phyloP scores from a whole-genome alignment of 2,329 filamentous ascomycete species.

The Cladophialophora exuberans region DNA sequence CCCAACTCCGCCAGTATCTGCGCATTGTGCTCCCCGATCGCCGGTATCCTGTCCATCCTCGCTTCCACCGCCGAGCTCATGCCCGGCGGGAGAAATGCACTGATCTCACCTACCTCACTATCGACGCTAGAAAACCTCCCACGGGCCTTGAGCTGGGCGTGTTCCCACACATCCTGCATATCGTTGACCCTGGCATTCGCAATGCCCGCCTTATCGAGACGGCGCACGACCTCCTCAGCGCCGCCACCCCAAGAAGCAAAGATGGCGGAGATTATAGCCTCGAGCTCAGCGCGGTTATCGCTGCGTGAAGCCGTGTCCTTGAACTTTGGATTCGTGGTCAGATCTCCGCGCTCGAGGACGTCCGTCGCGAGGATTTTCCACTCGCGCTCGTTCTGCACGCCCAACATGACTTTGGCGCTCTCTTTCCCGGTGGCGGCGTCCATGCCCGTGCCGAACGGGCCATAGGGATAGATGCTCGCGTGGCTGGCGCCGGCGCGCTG shows the following conservation, averaged over 20 bases:
- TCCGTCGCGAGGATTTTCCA: slow-evolving; percentile 54
- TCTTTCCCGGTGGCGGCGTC: slow-evolving; percentile 25
- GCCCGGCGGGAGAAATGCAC: slow-evolving; percentile 56
- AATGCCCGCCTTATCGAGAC: slow-evolving; percentile 54
- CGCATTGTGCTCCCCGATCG: slow-evolving; percentile 56
- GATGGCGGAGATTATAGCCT: slow-evolving; percentile 48
- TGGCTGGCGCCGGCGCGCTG: slow-evolving; percentile 56
- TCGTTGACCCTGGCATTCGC: slow-evolving; percentile 61
- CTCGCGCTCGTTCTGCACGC: slow-evolving; percentile 62
- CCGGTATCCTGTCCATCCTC: slow-evolving; percentile 51
- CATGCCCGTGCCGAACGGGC: slow-evolving; percentile 56
- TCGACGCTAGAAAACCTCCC: slow-evolving; percentile 56
- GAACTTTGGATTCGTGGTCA: slow-evolving; percentile 54
- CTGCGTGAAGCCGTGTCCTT: slow-evolving; percentile 50
- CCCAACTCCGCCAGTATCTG: slow-evolving; percentile 51
- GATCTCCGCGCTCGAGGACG: slow-evolving; percentile 48
- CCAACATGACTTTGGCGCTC: slow-evolving; percentile 56
- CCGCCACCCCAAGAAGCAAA: slow-evolving; percentile 43
- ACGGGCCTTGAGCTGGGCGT: slow-evolving; percentile 57
- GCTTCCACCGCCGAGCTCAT: slow-evolving; percentile 39
- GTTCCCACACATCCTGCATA: slow-evolving; percentile 59
- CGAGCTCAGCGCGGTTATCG: slow-evolving; percentile 52
- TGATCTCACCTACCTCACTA: slow-evolving; percentile 51
- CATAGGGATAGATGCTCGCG: slow-evolving; percentile 61
- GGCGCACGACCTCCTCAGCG: slow-evolving; percentile 46